These are phyloP conservation scores for Primulina tabacum DNA, from an alignment of 257 asterid species.

Conservation along the genomic window DNA sequence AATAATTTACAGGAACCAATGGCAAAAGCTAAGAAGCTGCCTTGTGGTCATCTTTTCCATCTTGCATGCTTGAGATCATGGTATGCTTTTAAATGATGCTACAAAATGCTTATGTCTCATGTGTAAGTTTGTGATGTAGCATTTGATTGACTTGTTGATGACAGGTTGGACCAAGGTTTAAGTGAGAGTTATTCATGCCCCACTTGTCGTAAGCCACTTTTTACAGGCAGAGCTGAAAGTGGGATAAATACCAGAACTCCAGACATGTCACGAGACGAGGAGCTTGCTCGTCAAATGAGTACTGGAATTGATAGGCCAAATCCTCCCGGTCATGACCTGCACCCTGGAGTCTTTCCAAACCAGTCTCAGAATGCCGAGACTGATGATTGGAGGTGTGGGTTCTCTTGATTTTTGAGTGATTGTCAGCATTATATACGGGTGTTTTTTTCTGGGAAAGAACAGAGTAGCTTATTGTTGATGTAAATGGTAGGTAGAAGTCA, in stretches of 20 bases:
- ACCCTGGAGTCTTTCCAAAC: constrained; percentile 54
- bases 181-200: constrained; percentile 92
- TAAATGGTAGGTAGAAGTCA: not conserved
- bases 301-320: constrained; percentile 64
- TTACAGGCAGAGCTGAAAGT: constrained; percentile 51
- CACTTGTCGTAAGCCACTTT: constrained; percentile 91
- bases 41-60: constrained; percentile 91
- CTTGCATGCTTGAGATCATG: constrained; percentile 94
- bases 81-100: constrained; percentile 37
- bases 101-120: constrained; percentile 2
- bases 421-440: not conserved
- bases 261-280: constrained; percentile 75
- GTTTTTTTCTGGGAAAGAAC: not conserved
- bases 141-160: constrained; percentile 22
- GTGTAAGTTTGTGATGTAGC: constrained; percentile 15
- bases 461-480: constrained; percentile 10
- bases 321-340: constrained; percentile 57
- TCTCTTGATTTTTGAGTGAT: constrained; percentile 17
- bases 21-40: constrained; percentile 92
- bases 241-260: constrained; percentile 41
- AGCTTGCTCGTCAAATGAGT: constrained; percentile 88
- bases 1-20: constrained; percentile 71
- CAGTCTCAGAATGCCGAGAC: constrained; percentile 60
- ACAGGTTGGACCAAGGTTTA: constrained; percentile 89
- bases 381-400: constrained; percentile 58